Base-by-base conservation (phyloP, 352 stramenopile species). In the Pythium vanterpoolii region DNA sequence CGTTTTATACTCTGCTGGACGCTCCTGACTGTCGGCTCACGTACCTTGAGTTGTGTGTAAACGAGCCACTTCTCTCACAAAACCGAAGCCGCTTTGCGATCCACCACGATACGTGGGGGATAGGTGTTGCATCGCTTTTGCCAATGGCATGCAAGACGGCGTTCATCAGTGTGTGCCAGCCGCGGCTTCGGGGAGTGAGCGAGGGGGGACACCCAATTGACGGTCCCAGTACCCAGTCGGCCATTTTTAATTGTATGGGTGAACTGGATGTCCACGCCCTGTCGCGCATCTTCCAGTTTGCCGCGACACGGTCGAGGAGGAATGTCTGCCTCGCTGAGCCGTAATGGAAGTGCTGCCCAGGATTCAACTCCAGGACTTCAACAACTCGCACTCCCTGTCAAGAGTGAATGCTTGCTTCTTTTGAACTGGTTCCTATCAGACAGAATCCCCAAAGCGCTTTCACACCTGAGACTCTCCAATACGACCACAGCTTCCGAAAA, bases 41-140 rank as follows among this genome's bases (percentile, higher is more conserved):
- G 23, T 58, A 64, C 28, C 30, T 64, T 14, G 57, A 64, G 27
- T 21, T 58, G 2, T 40, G 23, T 19, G 14, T 47, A 2, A 8
- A 19, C 16, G 11, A 24, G 6, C 19, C 13, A 13, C 30, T 64
- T 18, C 19, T 51, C 18, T 24, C 28, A 4, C 21, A 9, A 1
- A 48, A 56, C 27, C 18, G 9, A 3, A 6, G n/a, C 0, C 34
- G n/a, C 1, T 64, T 64, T 24, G 19, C 34, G 11, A 18, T 14
- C 0, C 57, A 65, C 24, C n/a, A 65, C 21, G 6, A 54, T 0
- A 55, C 48, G 19, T 65, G 49, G 48, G 47, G 54, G 4, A 36
- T 21, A 2, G 39, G 24, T 1, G 46, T 42, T 1, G 49, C 47
- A 8, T 27, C 33, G 9, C 38, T 24, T 4, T 19, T 64, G 16